phyloP scores from a whole-genome alignment of 202 grass and related monocot genomes.

The Musa balbisiana region DNA sequence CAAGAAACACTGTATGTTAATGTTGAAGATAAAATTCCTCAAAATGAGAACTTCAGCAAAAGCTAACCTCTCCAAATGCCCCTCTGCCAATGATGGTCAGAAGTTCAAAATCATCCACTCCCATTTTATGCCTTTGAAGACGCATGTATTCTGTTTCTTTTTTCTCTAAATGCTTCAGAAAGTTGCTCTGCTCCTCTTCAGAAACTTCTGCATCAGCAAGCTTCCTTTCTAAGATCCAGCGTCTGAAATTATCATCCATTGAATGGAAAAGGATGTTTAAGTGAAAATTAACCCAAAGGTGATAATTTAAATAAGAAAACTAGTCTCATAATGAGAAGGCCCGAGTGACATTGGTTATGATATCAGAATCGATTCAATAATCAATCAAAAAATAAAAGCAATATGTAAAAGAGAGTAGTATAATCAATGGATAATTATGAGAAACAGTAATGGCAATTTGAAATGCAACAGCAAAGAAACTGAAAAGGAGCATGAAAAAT shows the following conservation, averaged over 20 bases:
- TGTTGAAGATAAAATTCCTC: conserved; percentile 6
- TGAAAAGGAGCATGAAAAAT: background rate
- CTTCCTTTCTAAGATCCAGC: conserved; percentile 56
- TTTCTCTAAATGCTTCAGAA: conserved; percentile 67
- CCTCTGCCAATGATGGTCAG: conserved; percentile 76
- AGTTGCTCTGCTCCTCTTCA: conserved; percentile 57
- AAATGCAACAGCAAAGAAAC: background rate
- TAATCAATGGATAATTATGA: background rate
- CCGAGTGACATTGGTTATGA: background rate
- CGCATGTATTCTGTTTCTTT: conserved; percentile 76
- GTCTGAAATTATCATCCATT: conserved; percentile 28
- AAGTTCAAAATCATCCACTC: conserved; percentile 80
- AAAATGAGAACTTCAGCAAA: conserved; percentile 4
- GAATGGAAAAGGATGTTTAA: background rate
- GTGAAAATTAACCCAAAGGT: background rate
- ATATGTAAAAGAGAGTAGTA: too few relatives aligned
- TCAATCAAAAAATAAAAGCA: too few relatives aligned
- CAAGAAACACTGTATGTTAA: background rate
- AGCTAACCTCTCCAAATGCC: conserved; percentile 69
- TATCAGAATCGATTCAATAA: background rate
- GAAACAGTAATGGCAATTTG: background rate
- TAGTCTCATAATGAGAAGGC: background rate
- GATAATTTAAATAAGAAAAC: background rate
- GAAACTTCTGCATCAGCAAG: conserved; percentile 74
- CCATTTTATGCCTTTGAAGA: conserved; percentile 64